Base-by-base conservation (phyloP, 371 early-diverging fungal species). In the Mortierella sp. region DNA sequence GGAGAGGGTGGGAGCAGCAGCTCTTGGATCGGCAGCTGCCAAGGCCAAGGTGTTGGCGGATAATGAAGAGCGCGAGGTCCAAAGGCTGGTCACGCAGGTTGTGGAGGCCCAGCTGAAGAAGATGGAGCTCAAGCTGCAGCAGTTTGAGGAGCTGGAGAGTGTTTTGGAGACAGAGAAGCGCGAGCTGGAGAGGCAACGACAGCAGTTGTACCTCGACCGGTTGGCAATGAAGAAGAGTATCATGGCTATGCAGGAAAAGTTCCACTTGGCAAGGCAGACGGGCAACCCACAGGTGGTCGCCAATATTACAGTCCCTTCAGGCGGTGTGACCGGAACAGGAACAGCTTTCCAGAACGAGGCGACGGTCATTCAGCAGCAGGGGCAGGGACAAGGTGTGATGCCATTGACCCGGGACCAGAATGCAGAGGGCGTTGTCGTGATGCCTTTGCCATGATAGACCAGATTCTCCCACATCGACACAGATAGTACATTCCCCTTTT, bases 111-210 rank as follows among this genome's bases (percentile, higher is more conserved):
- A 99, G 80, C 77, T 95, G 70, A 91, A 92, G 82, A 97, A 97
- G 85, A 78, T 98, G 74, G 95, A 97, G 70, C 85, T 96, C 52
- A 98, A 98, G 85, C 92, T 99, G 90, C 89, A 89, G 73, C 95
- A 97, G 71, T 96, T 99, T 81, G 95, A 96, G 53, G 96, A 97
- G 74, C 75, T 98, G 80, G 98, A 98, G 81, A 90, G 90, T 13
- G 87, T 96, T 2, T 78, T 99, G 41, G 98, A 97, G 76, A 87
- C 90, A 41, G 98, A 98, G 85, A 87, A 94, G 69, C 89, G 91
- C 68, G 94, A 96, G 24, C 83, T 98, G 31, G 95, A 95, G 69
- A 89, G 91, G 37, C 96, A 96, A 86, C 91, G 96, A 22, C 93
- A 94, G 73, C 91, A 92, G 73, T 81, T 97, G 22, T 96, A 93